phyloP scores from a whole-genome alignment of 1,139 yeast species.

The Yamadazyma sp. region DNA sequence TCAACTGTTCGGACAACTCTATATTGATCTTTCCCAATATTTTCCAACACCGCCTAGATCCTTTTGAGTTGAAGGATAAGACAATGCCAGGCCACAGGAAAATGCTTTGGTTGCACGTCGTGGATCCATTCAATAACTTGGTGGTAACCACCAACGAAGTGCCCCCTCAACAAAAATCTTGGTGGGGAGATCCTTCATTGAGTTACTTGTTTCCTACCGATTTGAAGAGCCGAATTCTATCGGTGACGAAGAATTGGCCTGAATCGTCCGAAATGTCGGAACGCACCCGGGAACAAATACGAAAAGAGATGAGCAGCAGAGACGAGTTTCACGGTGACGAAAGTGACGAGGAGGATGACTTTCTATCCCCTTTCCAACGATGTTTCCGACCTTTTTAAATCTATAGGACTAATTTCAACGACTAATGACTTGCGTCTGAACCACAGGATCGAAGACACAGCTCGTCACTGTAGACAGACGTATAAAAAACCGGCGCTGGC shows the following conservation, averaged over 20 bases:
- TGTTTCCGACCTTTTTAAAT: constrained; percentile 9
- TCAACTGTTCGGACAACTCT: constrained; percentile 26
- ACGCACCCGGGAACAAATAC: constrained; percentile 25
- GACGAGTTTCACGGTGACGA: constrained; percentile 2
- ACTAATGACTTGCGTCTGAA: background rate
- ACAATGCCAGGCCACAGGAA: constrained; percentile 39
- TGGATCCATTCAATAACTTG: constrained; percentile 35
- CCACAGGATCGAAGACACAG: too few species aligned
- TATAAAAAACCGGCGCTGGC: too few species aligned
- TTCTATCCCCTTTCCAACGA: constrained; percentile 10
- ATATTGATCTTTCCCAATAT: constrained; percentile 40
- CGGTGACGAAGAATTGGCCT: constrained; percentile 19
- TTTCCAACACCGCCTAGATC: constrained; percentile 41
- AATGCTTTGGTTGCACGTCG: constrained; percentile 41
- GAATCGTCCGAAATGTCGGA: constrained; percentile 26
- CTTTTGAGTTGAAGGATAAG: constrained; percentile 36
- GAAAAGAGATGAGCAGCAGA: constrained; percentile 30
- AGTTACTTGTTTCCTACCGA: constrained; percentile 15
- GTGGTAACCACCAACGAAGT: constrained; percentile 33
- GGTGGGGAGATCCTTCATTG: constrained; percentile 29
- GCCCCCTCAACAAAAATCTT: constrained; percentile 42
- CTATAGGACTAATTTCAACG: too few species aligned
- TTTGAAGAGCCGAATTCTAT: constrained; percentile 11
- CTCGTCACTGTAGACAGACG: too few species aligned
- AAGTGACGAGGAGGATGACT: constrained; percentile 7